Percentiles rank a stretch among this genome's conserved stretches.
These are phyloP conservation scores for Artemisia tridentata DNA, from an alignment of 129 eudicot genomes.

Conservation along the genomic window DNA sequence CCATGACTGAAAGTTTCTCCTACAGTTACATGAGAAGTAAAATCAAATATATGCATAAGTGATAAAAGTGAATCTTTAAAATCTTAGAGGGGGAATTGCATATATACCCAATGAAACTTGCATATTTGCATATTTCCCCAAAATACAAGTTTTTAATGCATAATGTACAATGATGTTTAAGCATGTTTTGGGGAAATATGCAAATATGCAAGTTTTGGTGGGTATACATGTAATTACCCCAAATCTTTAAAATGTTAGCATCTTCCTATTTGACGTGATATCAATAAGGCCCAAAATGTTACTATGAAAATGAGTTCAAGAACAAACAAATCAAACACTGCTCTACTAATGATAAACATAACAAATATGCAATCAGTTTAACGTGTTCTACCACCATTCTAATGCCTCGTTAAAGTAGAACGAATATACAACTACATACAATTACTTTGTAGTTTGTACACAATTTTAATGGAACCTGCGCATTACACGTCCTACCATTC, in stretches of 20 bases:
- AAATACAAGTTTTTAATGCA: too few relatives aligned
- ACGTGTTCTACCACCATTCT: background rate
- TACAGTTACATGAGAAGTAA: slow-evolving; percentile 28
- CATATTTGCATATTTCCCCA: too few relatives aligned
- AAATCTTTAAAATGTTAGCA: background rate
- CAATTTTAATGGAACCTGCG: background rate
- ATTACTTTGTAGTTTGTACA: background rate
- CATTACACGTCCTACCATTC: background rate
- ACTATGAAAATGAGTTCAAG: background rate
- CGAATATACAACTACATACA: background rate
- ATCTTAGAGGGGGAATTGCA: too few relatives aligned
- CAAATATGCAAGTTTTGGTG: too few relatives aligned
- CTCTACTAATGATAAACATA: background rate
- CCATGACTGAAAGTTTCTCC: slow-evolving; percentile 70
- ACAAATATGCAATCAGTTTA: background rate
- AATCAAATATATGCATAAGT: background rate
- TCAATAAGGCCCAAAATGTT: background rate
- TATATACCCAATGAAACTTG: too few relatives aligned
- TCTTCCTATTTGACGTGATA: background rate
- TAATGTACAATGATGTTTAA: too few relatives aligned
- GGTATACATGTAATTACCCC: too few relatives aligned
- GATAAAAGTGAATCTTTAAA: background rate
- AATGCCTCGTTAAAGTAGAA: too few relatives aligned
- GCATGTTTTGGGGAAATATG: too few relatives aligned
- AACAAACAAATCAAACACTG: background rate